Conservation (phyloP, 176 grass and related monocot species). For the Zoysia japonica region DNA sequence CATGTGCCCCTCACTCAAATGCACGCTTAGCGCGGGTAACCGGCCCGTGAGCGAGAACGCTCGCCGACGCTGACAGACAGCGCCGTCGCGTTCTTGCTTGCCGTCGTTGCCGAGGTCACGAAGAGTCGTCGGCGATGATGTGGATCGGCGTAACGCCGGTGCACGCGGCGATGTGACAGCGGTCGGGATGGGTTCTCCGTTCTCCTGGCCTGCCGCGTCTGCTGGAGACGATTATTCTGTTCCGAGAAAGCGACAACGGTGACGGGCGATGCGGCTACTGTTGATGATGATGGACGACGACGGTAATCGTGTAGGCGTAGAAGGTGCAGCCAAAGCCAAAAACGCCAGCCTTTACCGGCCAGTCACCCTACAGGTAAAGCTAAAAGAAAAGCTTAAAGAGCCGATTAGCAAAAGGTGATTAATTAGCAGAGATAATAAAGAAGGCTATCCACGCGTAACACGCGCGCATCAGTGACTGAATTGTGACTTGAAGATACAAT, state of each 20-base stretch:
- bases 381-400: not conserved
- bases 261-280: not conserved
- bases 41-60: not conserved
- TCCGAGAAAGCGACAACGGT: constrained; percentile 1
- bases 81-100: not conserved
- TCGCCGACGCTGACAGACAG: not conserved
- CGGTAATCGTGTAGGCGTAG: constrained; percentile 18
- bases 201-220: not conserved
- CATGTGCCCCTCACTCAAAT: constrained; percentile 4
- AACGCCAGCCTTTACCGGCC: constrained; percentile 16
- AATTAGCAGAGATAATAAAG: not conserved
- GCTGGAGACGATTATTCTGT: constrained; percentile 9
- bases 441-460: constrained; percentile 14
- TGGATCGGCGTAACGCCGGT: not conserved
- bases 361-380: constrained; percentile 19
- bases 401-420: not conserved
- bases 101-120: not conserved
- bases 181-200: not conserved
- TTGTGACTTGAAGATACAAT: no score
- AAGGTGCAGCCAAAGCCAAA: constrained; percentile 17
- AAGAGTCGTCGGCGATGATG: constrained; percentile 9
- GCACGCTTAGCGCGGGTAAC: not conserved
- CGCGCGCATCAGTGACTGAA: not conserved
- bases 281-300: not conserved
- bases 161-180: not conserved